These are phyloP conservation scores for Suillus spraguei DNA, from an alignment of 768 basidiomycete genomes.

Conservation along the genomic window DNA sequence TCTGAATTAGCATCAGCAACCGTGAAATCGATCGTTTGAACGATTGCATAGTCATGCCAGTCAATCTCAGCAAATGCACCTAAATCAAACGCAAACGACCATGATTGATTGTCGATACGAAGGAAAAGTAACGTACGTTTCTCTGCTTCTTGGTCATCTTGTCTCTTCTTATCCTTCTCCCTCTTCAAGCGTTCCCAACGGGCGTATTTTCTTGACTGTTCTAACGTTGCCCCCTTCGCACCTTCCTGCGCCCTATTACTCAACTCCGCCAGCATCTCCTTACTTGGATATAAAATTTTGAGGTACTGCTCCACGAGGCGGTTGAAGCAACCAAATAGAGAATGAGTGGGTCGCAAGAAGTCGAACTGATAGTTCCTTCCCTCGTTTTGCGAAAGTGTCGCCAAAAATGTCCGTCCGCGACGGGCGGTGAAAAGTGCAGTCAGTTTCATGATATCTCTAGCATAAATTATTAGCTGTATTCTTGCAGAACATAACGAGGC, in stretches of 20 bases:
- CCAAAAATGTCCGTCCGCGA: conserved; percentile 84
- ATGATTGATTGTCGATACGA: background rate
- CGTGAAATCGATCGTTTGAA: conserved; percentile 98
- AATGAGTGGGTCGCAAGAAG: conserved; percentile 94
- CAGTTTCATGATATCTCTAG: conserved; percentile 91
- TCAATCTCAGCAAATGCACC: conserved; percentile 97
- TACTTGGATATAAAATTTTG: conserved; percentile 83
- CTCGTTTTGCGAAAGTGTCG: conserved; percentile 82
- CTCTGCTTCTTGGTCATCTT: conserved; percentile 93
- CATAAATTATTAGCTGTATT: conserved; percentile 11
- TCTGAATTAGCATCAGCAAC: conserved; percentile 88
- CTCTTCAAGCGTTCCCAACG: conserved; percentile 87
- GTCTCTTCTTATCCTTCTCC: conserved; percentile 82
- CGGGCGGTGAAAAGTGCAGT: conserved; percentile 96
- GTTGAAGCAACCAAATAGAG: conserved; percentile 96
- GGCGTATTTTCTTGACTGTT: conserved; percentile 74
- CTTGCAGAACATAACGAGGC: conserved; percentile 4
- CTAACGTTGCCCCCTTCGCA: conserved; percentile 78
- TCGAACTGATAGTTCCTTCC: conserved; percentile 98
- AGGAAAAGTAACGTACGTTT: conserved; percentile 55
- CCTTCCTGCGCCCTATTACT: conserved; percentile 64
- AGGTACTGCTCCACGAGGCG: conserved; percentile 95
- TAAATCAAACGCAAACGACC: conserved; percentile 30
- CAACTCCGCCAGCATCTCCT: conserved; percentile 74
- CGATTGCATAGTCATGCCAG: conserved; percentile 99